Percentiles rank a stretch among this genome's conserved stretches.
Evolutionary conservation across 2,329 filamentous ascomycete genomes (phyloP).

Genomic region (Monosporascus sp.): DNA sequence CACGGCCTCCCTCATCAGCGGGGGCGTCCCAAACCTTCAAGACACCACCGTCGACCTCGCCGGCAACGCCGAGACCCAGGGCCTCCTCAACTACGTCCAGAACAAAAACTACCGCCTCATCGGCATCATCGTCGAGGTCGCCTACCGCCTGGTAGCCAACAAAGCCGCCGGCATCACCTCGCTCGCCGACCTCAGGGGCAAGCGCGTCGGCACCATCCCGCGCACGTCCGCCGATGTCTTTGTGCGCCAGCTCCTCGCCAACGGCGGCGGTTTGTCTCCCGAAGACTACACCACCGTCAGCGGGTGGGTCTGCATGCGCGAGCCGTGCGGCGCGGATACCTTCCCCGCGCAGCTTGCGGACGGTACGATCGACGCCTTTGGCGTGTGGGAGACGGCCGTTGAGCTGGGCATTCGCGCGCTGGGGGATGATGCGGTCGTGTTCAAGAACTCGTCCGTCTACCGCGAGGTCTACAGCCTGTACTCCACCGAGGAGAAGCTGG

Average conservation of each 20-base stretch:
- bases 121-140: conserved; percentile 27
- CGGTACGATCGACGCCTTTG: conserved; percentile 25
- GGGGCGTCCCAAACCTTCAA: conserved; percentile 26
- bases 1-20: conserved; percentile 15
- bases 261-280: conserved; percentile 17
- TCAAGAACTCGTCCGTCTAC: conserved; percentile 25
- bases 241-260: conserved; percentile 23
- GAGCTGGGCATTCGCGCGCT: conserved; percentile 24
- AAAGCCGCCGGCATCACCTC: conserved; percentile 19
- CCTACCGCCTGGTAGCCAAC: conserved; percentile 29
- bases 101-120: conserved; percentile 27
- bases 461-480: conserved; percentile 30
- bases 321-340: conserved; percentile 24
- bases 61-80: conserved; percentile 31
- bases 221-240: conserved; percentile 29
- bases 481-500: conserved; percentile 26
- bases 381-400: conserved; percentile 30
- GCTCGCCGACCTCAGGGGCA: conserved; percentile 25
- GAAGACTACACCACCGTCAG: conserved; percentile 23
- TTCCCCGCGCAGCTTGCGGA: conserved; percentile 23
- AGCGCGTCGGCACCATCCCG: conserved; percentile 25
- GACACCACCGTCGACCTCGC: conserved; percentile 25
- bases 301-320: conserved; percentile 22
- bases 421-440: conserved; percentile 22
- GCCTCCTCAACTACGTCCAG: conserved; percentile 24